These are phyloP conservation scores for Neurospora sp. DNA, from an alignment of 2,329 filamentous ascomycete genomes.

Conservation along the genomic window DNA sequence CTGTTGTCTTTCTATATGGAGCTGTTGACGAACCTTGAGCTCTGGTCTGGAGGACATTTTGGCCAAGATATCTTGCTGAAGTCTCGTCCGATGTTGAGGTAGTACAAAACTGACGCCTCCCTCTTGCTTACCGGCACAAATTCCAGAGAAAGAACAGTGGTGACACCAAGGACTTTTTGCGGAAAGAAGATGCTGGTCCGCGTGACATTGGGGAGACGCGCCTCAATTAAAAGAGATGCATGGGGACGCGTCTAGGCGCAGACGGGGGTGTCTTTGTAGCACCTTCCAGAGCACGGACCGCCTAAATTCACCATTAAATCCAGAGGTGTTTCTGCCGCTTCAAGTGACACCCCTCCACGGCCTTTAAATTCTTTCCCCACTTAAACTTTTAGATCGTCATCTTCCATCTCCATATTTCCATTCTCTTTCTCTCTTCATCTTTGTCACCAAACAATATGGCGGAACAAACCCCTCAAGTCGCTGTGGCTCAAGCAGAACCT, in stretches of 20 bases:
- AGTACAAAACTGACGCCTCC: background rate
- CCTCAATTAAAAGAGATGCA: conserved; percentile 3
- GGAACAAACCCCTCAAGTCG: background rate
- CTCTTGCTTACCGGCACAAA: background rate
- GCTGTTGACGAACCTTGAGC: conserved; percentile 45
- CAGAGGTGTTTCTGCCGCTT: background rate
- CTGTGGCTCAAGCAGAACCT: background rate
- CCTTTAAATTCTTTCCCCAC: background rate
- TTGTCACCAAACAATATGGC: conserved; percentile 2
- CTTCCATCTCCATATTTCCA: background rate
- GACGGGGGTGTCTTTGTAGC: background rate
- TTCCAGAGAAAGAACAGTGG: background rate
- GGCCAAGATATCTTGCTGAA: background rate
- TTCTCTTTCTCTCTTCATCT: background rate
- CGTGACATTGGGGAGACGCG: conserved; percentile 8
- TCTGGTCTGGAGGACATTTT: conserved; percentile 64
- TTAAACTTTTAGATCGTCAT: background rate
- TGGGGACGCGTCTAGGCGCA: conserved; percentile 3
- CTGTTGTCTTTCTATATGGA: conserved; percentile 7
- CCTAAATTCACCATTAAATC: background rate
- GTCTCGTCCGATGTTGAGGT: background rate
- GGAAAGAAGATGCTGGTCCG: conserved; percentile 7
- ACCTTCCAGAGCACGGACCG: background rate
- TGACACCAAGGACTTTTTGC: background rate
- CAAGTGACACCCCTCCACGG: background rate